A percentile compares a stretch with the other conserved stretches of the same genome.
Conservation (phyloP, 805 yeast genomes). For the Sugiyamaella valdiviana region DNA sequence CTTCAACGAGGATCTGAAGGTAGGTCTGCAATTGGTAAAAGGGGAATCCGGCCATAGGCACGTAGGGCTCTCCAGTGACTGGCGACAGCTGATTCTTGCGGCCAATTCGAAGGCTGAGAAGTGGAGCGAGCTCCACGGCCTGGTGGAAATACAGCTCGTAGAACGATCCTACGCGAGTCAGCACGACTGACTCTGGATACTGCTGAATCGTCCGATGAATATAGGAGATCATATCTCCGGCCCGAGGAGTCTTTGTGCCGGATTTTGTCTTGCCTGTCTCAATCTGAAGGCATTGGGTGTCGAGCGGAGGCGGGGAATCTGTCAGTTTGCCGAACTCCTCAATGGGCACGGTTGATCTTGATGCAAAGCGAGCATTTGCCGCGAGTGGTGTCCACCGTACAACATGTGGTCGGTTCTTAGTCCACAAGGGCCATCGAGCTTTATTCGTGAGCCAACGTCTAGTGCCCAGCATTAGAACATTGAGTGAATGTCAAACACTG, state of each 20-base stretch:
- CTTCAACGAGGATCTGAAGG: slow-evolving; percentile 65
- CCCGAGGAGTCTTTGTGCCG: not conserved
- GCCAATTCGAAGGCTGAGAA: slow-evolving; percentile 49
- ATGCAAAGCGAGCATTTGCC: not conserved
- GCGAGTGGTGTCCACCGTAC: not conserved
- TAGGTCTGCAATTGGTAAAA: slow-evolving; percentile 62
- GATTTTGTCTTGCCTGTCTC: not conserved
- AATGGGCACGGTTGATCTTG: not conserved
- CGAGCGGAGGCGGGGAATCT: not conserved
- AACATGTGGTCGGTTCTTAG: not conserved
- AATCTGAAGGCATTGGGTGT: not conserved
- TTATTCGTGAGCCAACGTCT: too few relatives aligned
- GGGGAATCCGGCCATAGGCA: slow-evolving; percentile 94
- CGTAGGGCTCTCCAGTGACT: slow-evolving; percentile 21
- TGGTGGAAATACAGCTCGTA: slow-evolving; percentile 72
- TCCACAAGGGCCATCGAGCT: not conserved
- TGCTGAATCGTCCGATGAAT: slow-evolving; percentile 33
- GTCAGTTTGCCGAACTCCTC: not conserved
- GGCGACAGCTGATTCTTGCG: slow-evolving; percentile 28
- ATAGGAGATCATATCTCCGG: slow-evolving; percentile 9
- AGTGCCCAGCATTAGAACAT: not conserved
- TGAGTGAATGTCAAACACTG: not conserved
- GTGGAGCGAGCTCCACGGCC: slow-evolving; percentile 66
- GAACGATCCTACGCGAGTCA: slow-evolving; percentile 62
- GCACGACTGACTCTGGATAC: slow-evolving; percentile 49